Evolutionary conservation across 495 filamentous ascomycete genomes (phyloP).

Genomic region (Xylaria castorea): DNA sequence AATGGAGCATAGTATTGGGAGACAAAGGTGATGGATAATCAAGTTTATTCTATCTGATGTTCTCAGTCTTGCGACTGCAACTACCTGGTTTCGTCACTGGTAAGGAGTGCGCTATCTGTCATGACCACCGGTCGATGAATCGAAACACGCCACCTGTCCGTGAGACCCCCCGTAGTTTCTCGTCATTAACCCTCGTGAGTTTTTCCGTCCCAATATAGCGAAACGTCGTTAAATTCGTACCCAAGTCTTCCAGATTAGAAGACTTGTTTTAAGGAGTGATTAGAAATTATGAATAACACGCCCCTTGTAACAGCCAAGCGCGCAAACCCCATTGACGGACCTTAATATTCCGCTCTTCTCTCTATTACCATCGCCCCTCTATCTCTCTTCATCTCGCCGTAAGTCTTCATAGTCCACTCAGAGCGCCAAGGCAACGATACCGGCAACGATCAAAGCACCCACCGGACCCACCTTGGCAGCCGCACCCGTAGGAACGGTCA

Average conservation of each 20-base stretch:
- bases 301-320: not conserved
- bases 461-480: slow-evolving; percentile 40
- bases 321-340: not conserved
- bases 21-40: not conserved
- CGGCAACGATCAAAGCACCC: slow-evolving; percentile 42
- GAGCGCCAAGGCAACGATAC: slow-evolving; percentile 41
- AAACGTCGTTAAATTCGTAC: slow-evolving; percentile 12
- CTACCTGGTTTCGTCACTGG: slow-evolving; percentile 6
- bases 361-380: slow-evolving; percentile 11
- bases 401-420: slow-evolving; percentile 28
- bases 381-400: not conserved
- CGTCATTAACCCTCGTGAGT: slow-evolving; percentile 11
- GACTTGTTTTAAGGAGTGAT: slow-evolving; percentile 10
- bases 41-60: slow-evolving; percentile 17
- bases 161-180: not conserved
- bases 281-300: not conserved
- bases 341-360: not conserved
- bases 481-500: slow-evolving; percentile 38
- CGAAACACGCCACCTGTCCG: slow-evolving; percentile 20
- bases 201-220: slow-evolving; percentile 10
- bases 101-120: slow-evolving; percentile 19
- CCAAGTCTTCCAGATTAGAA: not conserved
- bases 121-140: slow-evolving; percentile 18
- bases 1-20: not conserved
- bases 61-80: slow-evolving; percentile 7